phyloP scores from a whole-genome alignment of 768 basidiomycete genomes.

The Mycena albidolilacea region DNA sequence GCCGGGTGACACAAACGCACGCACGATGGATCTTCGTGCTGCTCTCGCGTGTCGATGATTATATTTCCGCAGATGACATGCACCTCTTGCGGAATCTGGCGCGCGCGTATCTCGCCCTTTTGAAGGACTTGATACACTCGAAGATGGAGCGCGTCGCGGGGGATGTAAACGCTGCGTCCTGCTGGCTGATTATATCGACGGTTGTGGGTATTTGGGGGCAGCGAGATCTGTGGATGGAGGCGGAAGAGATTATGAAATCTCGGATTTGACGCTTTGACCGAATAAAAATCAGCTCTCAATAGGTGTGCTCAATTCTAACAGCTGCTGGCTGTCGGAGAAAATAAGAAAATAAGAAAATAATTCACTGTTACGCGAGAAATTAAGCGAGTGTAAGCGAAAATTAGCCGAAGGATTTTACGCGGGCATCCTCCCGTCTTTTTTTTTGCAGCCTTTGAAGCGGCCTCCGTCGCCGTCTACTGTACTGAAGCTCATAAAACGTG shows the following conservation, averaged over 20 bases:
- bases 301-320: too few relatives aligned
- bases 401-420: too few relatives aligned
- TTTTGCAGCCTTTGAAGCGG: too few relatives aligned
- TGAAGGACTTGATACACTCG: conserved; percentile 54
- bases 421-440: not conserved
- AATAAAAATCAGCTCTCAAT: not conserved
- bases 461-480: too few relatives aligned
- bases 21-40: conserved; percentile 86
- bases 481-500: too few relatives aligned
- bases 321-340: too few relatives aligned
- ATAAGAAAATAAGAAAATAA: too few relatives aligned
- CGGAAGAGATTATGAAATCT: conserved; percentile 64
- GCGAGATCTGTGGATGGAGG: conserved; percentile 85
- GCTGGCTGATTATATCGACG: conserved; percentile 82
- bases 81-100: conserved; percentile 82
- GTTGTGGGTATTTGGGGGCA: conserved; percentile 84
- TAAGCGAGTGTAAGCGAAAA: too few relatives aligned
- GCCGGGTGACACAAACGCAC: conserved; percentile 68
- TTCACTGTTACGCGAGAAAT: too few relatives aligned
- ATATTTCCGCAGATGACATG: conserved; percentile 83
- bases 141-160: conserved; percentile 33
- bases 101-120: conserved; percentile 73
- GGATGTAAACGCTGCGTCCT: conserved; percentile 44
- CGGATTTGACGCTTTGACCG: conserved; percentile 12
- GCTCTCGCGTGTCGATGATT: conserved; percentile 77